Base-by-base conservation (phyloP, 2,329 filamentous ascomycete genomes). In the Sporothrix dimorphospora region DNA sequence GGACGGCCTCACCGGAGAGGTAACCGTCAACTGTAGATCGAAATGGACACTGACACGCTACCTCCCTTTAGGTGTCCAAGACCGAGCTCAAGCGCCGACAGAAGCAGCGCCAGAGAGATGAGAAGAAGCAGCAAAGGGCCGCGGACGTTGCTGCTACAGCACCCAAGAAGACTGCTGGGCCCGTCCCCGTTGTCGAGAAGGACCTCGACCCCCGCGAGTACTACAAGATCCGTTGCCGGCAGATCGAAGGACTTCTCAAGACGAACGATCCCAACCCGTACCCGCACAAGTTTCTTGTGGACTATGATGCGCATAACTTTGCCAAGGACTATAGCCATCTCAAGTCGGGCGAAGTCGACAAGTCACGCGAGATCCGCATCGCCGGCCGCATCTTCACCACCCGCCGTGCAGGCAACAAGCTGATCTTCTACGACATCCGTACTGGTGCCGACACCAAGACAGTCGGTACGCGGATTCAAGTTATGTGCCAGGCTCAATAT, bases 11-110 rank as follows among this genome's bases (percentile, higher is more conserved):
- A 34, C 30, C 30, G 30, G 6, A 34, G 6, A 34, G 30, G 30
- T 34, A 34, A 34, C 30, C 49, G n/a, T 24, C 55, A n/a, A 30
- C 53, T 14, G 55, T 21, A 3, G 7, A 38, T 19, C 9, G 19
- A 38, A 59, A 19, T 16, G 38, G 55, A 40, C 7, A 47, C 69
- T 69, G 40, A 71, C 47, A 42, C 19, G 14, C 30, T 14, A 7
- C 8, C n/a, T 5, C 27, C 3, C 61, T 14, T 27, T 27, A 76
- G 77, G 78, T 92, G 74, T 94, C 92, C 84, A 94, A 94, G 90
- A 89, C 90, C 19, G 91, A 94, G 84, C 86, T 98, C 81, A 99
- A 99, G 93, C 95, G 93, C 86, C 91, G 95, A 79, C 89, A 94
- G 85, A 99, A 99, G 93, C 88, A 91, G 80, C 91, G 95, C 76